Conservation (phyloP, 2,329 filamentous ascomycete genomes). For the Ophiosphaerella korrae region DNA sequence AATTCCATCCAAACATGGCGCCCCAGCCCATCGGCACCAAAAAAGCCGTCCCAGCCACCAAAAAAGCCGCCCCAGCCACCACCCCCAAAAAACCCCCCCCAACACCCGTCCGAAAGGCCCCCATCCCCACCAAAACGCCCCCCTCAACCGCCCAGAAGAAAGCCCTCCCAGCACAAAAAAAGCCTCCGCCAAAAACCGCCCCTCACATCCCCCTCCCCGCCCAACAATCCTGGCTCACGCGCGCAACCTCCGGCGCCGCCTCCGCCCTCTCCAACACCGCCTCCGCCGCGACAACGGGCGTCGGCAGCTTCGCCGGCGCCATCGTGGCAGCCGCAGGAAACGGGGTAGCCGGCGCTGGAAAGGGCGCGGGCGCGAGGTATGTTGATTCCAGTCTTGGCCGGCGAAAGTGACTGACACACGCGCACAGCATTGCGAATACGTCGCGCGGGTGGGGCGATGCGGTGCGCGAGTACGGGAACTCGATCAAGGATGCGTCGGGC, state of each 20-base stretch:
- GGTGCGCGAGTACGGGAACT: constrained; percentile 56
- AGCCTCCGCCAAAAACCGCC: constrained; percentile 14
- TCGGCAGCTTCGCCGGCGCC: constrained; percentile 52
- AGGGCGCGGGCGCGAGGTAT: constrained; percentile 50
- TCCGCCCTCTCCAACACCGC: constrained; percentile 41
- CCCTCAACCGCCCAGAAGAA: constrained; percentile 11
- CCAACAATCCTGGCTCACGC: constrained; percentile 53
- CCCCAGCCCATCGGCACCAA: constrained; percentile 35
- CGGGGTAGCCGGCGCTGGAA: constrained; percentile 54
- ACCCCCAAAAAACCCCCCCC: constrained; percentile 17
- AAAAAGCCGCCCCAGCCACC: constrained; percentile 23
- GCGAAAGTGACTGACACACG: neutral
- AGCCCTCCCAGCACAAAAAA: constrained; percentile 24
- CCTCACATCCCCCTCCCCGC: constrained; percentile 21
- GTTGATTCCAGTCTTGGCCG: constrained; percentile 2
- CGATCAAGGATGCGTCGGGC: constrained; percentile 55
- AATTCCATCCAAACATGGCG: constrained; percentile 16
- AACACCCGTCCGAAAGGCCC: constrained; percentile 10
- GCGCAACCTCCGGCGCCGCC: constrained; percentile 17
- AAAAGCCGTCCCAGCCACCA: constrained; percentile 25
- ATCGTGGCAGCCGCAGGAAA: constrained; percentile 52
- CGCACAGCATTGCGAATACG: constrained; percentile 52
- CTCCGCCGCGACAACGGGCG: constrained; percentile 49
- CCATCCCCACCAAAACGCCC: constrained; percentile 22
- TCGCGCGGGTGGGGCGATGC: constrained; percentile 55